A percentile compares a stretch with the other conserved stretches of the same genome.
phyloP scores from a whole-genome alignment of 2,329 filamentous ascomycete genomes.

The Orbilia quercus region DNA sequence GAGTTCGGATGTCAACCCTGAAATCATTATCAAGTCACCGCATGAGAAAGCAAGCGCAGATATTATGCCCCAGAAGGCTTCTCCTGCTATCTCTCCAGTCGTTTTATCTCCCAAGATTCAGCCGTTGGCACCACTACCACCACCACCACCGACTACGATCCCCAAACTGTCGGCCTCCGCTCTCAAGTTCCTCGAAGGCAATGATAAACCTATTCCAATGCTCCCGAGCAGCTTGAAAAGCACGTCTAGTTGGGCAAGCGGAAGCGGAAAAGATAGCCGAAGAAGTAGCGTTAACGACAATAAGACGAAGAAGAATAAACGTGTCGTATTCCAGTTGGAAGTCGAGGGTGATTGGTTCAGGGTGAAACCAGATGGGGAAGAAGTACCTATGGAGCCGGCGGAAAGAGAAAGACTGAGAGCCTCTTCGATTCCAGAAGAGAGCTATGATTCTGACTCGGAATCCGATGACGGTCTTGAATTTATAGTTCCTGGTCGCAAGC shows the following conservation, averaged over 20 bases:
- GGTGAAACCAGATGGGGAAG: constrained; percentile 53
- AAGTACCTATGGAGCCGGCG: constrained; percentile 53
- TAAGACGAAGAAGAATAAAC: constrained; percentile 54
- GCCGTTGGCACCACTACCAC: constrained; percentile 14
- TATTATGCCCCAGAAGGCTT: constrained; percentile 22
- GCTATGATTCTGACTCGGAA: constrained; percentile 55
- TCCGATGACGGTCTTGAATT: constrained; percentile 53
- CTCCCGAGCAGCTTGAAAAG: constrained; percentile 55
- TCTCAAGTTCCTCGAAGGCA: constrained; percentile 48
- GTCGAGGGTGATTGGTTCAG: constrained; percentile 53
- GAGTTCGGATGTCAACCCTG: constrained; percentile 21
- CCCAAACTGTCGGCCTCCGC: constrained; percentile 45
- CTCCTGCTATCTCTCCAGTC: constrained; percentile 40
- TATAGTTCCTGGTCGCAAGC: constrained; percentile 41
- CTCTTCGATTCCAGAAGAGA: constrained; percentile 13
- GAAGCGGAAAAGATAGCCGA: constrained; percentile 50
- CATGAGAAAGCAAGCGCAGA: constrained; percentile 19
- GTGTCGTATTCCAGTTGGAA: constrained; percentile 54
- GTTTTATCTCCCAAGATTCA: constrained; percentile 20
- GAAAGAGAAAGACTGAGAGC: constrained; percentile 43
- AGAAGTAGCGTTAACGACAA: constrained; percentile 52
- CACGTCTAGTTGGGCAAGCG: constrained; percentile 54
- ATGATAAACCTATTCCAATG: constrained; percentile 18
- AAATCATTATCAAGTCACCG: constrained; percentile 37
- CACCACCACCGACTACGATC: constrained; percentile 17